Percentiles rank a stretch among this genome's conserved stretches.
Evolutionary conservation across 2,329 filamentous ascomycete species (phyloP).

Genomic region (Talaromyces sp.): DNA sequence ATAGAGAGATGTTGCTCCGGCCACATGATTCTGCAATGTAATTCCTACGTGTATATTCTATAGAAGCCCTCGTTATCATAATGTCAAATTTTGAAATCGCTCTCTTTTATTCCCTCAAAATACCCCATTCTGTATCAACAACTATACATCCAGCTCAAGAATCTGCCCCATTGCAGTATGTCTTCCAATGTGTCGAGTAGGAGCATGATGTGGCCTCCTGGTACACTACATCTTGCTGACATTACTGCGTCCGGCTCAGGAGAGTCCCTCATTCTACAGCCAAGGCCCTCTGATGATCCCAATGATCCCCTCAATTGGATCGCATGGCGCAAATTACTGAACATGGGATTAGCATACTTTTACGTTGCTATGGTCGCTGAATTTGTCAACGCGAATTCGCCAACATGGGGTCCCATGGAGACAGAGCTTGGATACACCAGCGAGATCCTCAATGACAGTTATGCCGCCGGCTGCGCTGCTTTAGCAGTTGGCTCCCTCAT

Average conservation of each 20-base stretch:
- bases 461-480: constrained; percentile 44
- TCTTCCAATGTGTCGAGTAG: background rate
- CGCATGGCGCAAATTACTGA: background rate
- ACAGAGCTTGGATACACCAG: constrained; percentile 44
- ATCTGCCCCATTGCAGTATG: background rate
- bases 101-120: background rate
- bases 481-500: constrained; percentile 44
- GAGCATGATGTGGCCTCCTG: constrained; percentile 7
- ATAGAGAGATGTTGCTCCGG: background rate
- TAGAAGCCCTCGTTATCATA: background rate
- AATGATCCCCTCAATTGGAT: constrained; percentile 7
- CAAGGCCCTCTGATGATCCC: constrained; percentile 3
- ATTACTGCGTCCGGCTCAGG: background rate
- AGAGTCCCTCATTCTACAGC: background rate
- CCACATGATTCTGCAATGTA: too few species aligned
- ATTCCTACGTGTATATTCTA: background rate
- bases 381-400: constrained; percentile 38
- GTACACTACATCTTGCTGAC: constrained; percentile 2
- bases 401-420: constrained; percentile 46
- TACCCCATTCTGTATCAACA: background rate
- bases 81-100: background rate
- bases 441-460: constrained; percentile 44
- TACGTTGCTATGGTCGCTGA: constrained; percentile 2
- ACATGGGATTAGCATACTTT: constrained; percentile 1
- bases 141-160: background rate